phyloP scores from a whole-genome alignment of 2,329 filamentous ascomycete species.

The Xenosphaeropsis pyriputrescens region DNA sequence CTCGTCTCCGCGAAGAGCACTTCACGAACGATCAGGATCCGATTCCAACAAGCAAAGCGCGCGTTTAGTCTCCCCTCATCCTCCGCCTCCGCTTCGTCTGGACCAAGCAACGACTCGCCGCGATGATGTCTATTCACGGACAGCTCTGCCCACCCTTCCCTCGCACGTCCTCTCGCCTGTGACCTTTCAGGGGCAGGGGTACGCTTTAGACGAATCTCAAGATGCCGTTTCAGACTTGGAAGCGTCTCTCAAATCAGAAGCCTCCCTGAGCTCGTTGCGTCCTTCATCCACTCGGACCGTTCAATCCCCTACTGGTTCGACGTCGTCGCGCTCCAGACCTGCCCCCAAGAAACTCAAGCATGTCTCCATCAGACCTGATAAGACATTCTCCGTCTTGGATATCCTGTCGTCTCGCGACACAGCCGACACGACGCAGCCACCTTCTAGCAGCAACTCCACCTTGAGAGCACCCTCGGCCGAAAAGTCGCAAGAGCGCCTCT shows the following conservation, averaged over 20 bases:
- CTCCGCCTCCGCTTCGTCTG: not conserved
- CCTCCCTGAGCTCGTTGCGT: not conserved
- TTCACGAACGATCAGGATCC: slow-evolving; percentile 4
- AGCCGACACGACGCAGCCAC: not conserved
- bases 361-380: slow-evolving; percentile 4
- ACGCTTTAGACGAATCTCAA: slow-evolving; percentile 3
- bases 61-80: slow-evolving; percentile 2
- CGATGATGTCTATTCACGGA: slow-evolving; percentile 4
- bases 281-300: not conserved
- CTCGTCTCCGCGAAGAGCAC: slow-evolving; percentile 1
- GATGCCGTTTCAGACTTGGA: slow-evolving; percentile 1
- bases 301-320: slow-evolving; percentile 1
- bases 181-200: slow-evolving; percentile 1
- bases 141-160: slow-evolving; percentile 3
- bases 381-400: slow-evolving; percentile 5
- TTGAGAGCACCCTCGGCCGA: no score
- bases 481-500: not conserved
- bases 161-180: slow-evolving; percentile 3
- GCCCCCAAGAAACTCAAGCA: slow-evolving; percentile 3
- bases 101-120: not conserved
- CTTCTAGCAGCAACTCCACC: not conserved
- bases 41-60: slow-evolving; percentile 2
- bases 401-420: not conserved
- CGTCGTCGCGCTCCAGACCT: slow-evolving; percentile 1
- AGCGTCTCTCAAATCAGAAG: not conserved